Base-by-base conservation (phyloP, 306 rosid genomes). In the Chamaecrista fasciculata region DNA sequence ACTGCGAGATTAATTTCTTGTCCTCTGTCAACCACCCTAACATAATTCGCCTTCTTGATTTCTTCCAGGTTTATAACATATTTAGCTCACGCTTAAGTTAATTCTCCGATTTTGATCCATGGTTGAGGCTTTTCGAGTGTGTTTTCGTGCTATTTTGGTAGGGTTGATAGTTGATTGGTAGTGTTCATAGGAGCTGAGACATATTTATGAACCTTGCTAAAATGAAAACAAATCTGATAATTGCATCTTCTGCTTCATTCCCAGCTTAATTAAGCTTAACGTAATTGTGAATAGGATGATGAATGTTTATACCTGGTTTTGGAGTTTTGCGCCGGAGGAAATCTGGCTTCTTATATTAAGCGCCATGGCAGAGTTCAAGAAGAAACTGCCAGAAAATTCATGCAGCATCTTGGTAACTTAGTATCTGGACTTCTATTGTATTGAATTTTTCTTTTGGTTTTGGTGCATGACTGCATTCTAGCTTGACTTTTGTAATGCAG, bases 391-490 rank as follows among this genome's bases (percentile, higher is more conserved):
- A 75, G 81, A 76, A 79, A 44, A 66, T 85, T 88, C 81, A 74
- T 83, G 88, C 90, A 74, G 66, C 95, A 85, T 65, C 85, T 83
- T 67, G 89, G 95, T 85, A 79, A n/a, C 65, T 74, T 49, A 25
- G 18, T 76, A 5, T 34, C 62, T 71, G 11, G 48, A 25, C 59
- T 40, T 70, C 20, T 20, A 31, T 52, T n/a, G 20, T 63, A 8
- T 37, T 62, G 56, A 62, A 39, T 18, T 49, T 1, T 23, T 43
- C 67, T 53, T 53, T 28, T 63, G 29, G 25, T 53, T 19, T 16
- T 77, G 26, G n/a, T 21, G 31, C 63, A 1, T 25, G 14, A 20
- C 16, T n/a, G 62, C 67, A 23, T 70, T 28, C 48, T 33, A 56
- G 24, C 2, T 47, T 71, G 28, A 26, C 53, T 29, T 63, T 1